Conservation (phyloP, 2,329 filamentous ascomycete genomes). For the Gliomastix tumulicola region DNA sequence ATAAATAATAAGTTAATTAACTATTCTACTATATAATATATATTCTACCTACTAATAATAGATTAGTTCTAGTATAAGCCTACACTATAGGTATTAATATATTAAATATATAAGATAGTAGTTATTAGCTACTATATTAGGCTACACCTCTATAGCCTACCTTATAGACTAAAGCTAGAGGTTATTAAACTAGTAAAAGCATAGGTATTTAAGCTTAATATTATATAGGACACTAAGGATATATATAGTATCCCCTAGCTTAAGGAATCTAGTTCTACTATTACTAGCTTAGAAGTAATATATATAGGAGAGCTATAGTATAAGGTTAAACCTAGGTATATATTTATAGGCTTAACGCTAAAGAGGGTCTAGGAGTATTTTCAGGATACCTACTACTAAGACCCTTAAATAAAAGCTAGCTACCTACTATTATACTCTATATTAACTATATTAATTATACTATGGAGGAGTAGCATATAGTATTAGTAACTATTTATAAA, state of each 20-base stretch:
- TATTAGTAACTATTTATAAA: constrained; percentile 6
- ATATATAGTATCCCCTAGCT: neutral
- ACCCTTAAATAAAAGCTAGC: too few species aligned
- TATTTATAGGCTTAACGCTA: too few species aligned
- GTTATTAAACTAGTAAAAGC: neutral
- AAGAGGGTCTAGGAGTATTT: too few species aligned
- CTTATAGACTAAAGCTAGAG: neutral
- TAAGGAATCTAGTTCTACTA: neutral
- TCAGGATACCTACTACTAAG: too few species aligned
- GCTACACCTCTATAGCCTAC: neutral
- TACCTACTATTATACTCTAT: too few species aligned
- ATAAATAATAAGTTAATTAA: too few species aligned
- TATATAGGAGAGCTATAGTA: neutral
- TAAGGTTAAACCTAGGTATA: neutral
- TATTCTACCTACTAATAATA: too few species aligned
- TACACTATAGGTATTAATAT: neutral
- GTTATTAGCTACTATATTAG: too few species aligned
- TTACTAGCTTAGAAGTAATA: neutral
- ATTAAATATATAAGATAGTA: neutral
- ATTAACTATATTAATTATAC: constrained; percentile 1
- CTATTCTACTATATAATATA: neutral
- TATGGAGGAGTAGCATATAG: constrained; percentile 1
- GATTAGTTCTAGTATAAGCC: too few species aligned
- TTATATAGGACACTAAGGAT: neutral
- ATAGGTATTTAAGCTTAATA: neutral